Conservation (phyloP, 208 protist species). For the Tritrichomonas musculus region DNA sequence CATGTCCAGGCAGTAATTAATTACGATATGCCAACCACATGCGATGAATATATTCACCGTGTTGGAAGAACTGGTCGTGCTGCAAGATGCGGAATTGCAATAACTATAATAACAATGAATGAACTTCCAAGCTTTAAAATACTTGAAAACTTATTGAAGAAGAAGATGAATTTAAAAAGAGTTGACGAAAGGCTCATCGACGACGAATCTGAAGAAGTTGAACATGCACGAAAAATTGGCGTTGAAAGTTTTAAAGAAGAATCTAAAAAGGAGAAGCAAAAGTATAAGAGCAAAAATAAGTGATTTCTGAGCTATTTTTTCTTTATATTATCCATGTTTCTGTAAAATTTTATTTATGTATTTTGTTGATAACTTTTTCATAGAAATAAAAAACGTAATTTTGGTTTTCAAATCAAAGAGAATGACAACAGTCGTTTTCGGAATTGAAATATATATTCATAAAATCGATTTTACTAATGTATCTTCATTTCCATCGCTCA, state of each 20-base stretch:
- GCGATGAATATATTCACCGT: conserved; percentile 48
- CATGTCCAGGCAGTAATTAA: conserved; percentile 65
- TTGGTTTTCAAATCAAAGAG: background rate
- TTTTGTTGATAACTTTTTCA: no score
- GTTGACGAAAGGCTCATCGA: background rate
- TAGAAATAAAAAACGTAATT: no score
- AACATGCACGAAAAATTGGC: background rate
- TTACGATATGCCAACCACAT: conserved; percentile 67
- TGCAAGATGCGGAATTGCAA: background rate
- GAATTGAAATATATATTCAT: background rate
- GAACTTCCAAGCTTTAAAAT: background rate
- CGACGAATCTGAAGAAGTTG: background rate
- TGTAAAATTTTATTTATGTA: no score
- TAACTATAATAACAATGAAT: background rate
- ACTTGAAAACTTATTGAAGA: background rate
- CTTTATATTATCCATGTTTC: no score
- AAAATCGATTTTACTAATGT: background rate
- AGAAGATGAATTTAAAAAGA: background rate
- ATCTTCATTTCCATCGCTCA: background rate
- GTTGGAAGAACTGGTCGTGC: conserved; percentile 38
- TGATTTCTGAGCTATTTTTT: no score
- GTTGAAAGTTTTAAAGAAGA: background rate
- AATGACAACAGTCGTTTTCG: background rate
- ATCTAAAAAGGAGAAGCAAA: background rate
- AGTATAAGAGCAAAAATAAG: background rate